Percentiles rank a stretch among this genome's conserved stretches.
phyloP scores from a whole-genome alignment of 345 rosid species.

The Erysimum cheiranthoides region DNA sequence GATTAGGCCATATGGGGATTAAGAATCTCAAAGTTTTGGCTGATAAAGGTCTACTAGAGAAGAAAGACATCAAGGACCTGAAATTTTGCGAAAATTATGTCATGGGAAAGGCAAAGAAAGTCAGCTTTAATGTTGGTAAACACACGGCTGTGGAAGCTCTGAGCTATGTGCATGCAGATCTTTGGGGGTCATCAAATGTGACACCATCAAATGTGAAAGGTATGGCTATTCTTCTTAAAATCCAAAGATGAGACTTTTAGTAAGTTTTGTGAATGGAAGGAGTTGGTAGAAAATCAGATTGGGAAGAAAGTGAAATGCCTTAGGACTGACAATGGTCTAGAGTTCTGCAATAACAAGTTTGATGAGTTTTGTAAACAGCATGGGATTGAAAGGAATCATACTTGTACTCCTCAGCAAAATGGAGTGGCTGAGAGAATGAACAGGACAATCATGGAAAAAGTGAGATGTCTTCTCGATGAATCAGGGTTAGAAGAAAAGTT shows the following conservation, averaged over 20 bases:
- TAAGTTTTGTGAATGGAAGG: background rate
- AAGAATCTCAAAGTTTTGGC: background rate
- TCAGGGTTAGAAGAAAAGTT: background rate
- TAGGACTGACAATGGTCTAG: background rate
- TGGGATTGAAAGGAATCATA: background rate
- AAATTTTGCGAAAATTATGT: background rate
- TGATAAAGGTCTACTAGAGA: accelerated
- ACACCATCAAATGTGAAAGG: background rate
- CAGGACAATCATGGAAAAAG: background rate
- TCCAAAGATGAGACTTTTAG: background rate
- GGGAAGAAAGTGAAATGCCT: background rate
- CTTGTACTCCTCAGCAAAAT: background rate
- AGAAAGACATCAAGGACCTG: background rate
- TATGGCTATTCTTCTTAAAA: background rate
- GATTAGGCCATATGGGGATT: background rate
- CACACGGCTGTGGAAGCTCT: background rate
- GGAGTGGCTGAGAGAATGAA: background rate
- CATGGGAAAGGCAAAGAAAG: background rate
- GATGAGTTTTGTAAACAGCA: background rate
- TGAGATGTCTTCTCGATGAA: background rate
- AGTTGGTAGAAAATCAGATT: background rate
- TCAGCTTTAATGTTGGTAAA: background rate
- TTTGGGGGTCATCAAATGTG: background rate
- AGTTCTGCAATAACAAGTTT: background rate
- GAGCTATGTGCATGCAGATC: background rate